Conservation (phyloP, 2,329 filamentous ascomycete genomes). For the Aspergillus unguis region DNA sequence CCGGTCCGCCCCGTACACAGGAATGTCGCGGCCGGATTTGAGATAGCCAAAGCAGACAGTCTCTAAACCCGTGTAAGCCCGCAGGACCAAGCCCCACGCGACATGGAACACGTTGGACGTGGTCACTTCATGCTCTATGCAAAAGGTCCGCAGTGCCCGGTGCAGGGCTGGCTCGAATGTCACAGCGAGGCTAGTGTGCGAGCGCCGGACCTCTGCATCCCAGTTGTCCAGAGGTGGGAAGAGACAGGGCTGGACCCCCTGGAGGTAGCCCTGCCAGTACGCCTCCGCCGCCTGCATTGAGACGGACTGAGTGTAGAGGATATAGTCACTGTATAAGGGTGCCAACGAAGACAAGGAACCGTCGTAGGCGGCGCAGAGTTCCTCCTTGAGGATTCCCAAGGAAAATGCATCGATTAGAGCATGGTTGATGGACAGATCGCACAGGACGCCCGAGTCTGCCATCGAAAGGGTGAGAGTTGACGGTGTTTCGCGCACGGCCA, state of each 20-base stretch:
- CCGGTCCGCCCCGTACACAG: not conserved
- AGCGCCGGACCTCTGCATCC: not conserved
- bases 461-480: too few relatives aligned
- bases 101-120: not conserved
- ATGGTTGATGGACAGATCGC: not conserved
- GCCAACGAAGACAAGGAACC: too few relatives aligned
- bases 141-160: not conserved
- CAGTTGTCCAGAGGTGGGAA: not conserved
- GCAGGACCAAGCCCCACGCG: slow-evolving; percentile 3
- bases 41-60: slow-evolving; percentile 6
- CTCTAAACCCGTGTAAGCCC: not conserved
- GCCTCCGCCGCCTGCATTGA: too few relatives aligned
- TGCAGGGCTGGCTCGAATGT: not conserved
- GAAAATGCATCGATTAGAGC: not conserved
- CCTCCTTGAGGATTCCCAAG: not conserved
- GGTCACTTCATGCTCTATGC: not conserved
- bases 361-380: not conserved
- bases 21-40: slow-evolving; percentile 6
- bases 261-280: not conserved
- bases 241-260: not conserved
- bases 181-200: too few relatives aligned
- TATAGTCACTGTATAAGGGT: too few relatives aligned
- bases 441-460: not conserved
- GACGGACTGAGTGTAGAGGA: too few relatives aligned
- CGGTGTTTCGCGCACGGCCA: too few relatives aligned